Percentiles rank a stretch among this genome's conserved stretches.
These are phyloP conservation scores for Trypanosoma vivax DNA, from an alignment of 208 protist species.

Conservation along the genomic window DNA sequence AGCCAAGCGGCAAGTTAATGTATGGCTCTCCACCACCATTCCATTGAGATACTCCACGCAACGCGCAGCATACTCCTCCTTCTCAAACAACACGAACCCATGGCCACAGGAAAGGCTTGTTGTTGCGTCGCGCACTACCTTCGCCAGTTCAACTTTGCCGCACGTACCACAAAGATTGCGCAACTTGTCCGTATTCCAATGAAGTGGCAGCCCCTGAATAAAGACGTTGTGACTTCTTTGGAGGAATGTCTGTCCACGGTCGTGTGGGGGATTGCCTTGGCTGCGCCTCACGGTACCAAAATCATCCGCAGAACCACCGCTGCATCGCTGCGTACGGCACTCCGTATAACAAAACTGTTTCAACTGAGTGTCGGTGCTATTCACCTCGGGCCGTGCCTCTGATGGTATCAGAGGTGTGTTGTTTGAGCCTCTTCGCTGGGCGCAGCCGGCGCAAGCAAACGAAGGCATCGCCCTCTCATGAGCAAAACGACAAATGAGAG, in stretches of 20 bases:
- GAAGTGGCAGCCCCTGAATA: slow-evolving; percentile 19
- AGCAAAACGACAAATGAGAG: slow-evolving; percentile 46
- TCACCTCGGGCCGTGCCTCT: too few species aligned
- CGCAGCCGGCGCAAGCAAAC: slow-evolving; percentile 20
- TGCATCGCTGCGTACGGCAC: too few species aligned
- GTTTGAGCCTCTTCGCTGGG: neutral
- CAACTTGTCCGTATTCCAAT: slow-evolving; percentile 23
- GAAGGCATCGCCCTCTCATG: slow-evolving; percentile 50
- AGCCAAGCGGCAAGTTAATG: slow-evolving; percentile 13
- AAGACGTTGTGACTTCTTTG: slow-evolving; percentile 20
- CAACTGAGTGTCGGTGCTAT: too few species aligned
- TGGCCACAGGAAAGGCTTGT: slow-evolving; percentile 18
- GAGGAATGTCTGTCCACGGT: neutral
- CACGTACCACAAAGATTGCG: slow-evolving; percentile 15
- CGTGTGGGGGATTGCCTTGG: neutral
- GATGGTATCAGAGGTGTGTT: too few species aligned
- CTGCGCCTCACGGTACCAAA: neutral
- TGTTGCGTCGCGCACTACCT: slow-evolving; percentile 17
- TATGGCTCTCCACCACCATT: slow-evolving; percentile 5
- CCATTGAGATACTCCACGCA: slow-evolving; percentile 12
- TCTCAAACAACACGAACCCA: slow-evolving; percentile 26
- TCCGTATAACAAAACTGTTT: too few species aligned
- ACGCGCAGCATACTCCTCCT: slow-evolving; percentile 11
- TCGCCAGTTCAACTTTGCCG: slow-evolving; percentile 19
- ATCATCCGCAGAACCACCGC: neutral